Evolutionary conservation across 108 stramenopile genomes (phyloP), one percentile per base, ranked within the genome.

Genomic region (Pseudonitzschia delicatissima): DNA sequence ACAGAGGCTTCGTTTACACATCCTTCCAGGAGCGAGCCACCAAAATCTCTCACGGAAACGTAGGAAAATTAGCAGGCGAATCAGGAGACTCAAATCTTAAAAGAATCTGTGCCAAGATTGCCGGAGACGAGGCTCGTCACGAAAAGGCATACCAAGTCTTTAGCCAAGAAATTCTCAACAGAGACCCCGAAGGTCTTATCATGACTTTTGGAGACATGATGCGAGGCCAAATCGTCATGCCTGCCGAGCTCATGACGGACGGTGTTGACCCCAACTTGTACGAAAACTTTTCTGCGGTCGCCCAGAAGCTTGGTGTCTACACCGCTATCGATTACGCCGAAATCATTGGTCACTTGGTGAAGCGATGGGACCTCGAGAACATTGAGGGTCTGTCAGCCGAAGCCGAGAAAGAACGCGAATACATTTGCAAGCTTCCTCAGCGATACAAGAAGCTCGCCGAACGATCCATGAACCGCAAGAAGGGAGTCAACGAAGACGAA

Each of bases 1-100:
- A 95, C 86, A 78, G 91, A 69, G 94, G 94, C 51, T 95, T 95
- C 59, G 87, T 95, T 25, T 95, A 95, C 81, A 95, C 94, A n/a
- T 90, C 89, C 49, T 95, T 95, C 79, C 94, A 95, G 76, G 94
- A 95, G 69, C 87, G 94, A 28, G 94, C 94, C 9, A 95, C 94
- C 66, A 95, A 92, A 74, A 69, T 95, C 45, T 90, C 89, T 15
- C 94, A 95, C 51, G 80, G 82, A 2, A 92, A 92, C 62, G 94
- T 95, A 7, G 94, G 87, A 20, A 82, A 77, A 55, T 67, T 95
- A 28, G 94, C 94, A 40, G 81, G 82, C 39, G 55, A 75, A 8
- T 67, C 79, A 34, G 94, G 91, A 11, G 94, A 92, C 64, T 76
- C 12, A 12, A 82, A 86, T 60, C 75, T 95, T 20, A 68, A 73